Evolutionary conservation across 2,329 filamentous ascomycete species (phyloP).

Genomic region (Aspergillus brunneoviolaceus): DNA sequence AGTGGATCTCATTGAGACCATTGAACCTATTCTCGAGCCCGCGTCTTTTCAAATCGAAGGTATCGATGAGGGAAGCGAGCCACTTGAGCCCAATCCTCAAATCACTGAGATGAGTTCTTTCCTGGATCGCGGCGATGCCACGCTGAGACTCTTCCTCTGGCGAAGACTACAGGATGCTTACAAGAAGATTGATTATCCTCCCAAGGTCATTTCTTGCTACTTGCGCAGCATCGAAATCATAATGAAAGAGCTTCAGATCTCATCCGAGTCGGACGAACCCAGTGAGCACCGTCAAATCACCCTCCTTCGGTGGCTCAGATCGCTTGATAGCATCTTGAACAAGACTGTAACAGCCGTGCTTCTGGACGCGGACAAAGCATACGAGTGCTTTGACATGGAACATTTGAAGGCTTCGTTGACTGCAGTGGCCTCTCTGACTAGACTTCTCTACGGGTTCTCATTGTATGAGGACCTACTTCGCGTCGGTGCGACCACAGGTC

Average conservation of each 20-base stretch:
- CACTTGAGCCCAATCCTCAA: slow-evolving; percentile 48
- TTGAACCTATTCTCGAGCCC: slow-evolving; percentile 88
- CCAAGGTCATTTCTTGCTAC: slow-evolving; percentile 85
- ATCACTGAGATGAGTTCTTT: slow-evolving; percentile 83
- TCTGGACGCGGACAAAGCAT: slow-evolving; percentile 63
- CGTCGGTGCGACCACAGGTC: slow-evolving; percentile 67
- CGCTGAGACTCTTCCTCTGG: slow-evolving; percentile 85
- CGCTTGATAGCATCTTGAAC: slow-evolving; percentile 73
- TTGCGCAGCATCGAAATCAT: slow-evolving; percentile 84
- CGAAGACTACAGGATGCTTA: slow-evolving; percentile 88
- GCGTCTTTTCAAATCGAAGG: slow-evolving; percentile 34
- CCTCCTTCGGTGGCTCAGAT: slow-evolving; percentile 74
- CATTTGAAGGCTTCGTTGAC: slow-evolving; percentile 73
- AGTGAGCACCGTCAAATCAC: slow-evolving; percentile 66
- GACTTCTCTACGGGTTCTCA: slow-evolving; percentile 74
- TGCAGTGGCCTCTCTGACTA: slow-evolving; percentile 68
- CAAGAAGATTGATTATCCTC: slow-evolving; percentile 75
- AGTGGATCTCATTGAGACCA: slow-evolving; percentile 79
- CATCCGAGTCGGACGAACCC: slow-evolving; percentile 56
- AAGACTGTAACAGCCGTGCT: slow-evolving; percentile 68
- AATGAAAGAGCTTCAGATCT: slow-evolving; percentile 64
- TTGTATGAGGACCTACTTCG: slow-evolving; percentile 84
- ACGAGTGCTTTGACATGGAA: slow-evolving; percentile 79
- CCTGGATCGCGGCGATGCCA: slow-evolving; percentile 74
- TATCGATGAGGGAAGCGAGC: slow-evolving; percentile 16